phyloP scores from a whole-genome alignment of 371 early-diverging fungal species.

The Mortierella sp. region DNA sequence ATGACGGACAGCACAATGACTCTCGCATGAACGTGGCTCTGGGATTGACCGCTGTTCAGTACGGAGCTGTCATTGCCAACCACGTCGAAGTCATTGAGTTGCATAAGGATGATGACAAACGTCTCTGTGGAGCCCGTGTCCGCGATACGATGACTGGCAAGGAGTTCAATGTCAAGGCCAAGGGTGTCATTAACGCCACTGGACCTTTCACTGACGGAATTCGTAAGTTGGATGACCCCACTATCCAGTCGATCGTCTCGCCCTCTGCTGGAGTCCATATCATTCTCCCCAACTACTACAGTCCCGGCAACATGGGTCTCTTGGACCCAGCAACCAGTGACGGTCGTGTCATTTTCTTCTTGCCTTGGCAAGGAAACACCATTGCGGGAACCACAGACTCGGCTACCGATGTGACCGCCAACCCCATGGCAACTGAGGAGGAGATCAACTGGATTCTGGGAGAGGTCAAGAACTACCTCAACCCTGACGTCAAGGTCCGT shows the following conservation, averaged over 20 bases:
- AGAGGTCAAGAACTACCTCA: slow-evolving; percentile 94
- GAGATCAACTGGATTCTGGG: slow-evolving; percentile 98
- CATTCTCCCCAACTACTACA: slow-evolving; percentile 95
- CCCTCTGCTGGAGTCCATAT: slow-evolving; percentile 98
- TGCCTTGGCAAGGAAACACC: slow-evolving; percentile 98
- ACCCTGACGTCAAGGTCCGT: slow-evolving; percentile 91
- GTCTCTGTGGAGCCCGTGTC: slow-evolving; percentile 87
- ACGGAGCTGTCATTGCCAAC: slow-evolving; percentile 97
- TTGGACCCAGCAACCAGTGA: slow-evolving; percentile 98
- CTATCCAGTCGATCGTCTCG: slow-evolving; percentile 88
- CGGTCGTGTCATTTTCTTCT: slow-evolving; percentile 98
- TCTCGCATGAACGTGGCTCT: slow-evolving; percentile 98
- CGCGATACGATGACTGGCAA: slow-evolving; percentile 93
- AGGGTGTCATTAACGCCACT: slow-evolving; percentile 97
- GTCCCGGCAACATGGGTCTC: slow-evolving; percentile 97
- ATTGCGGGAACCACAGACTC: slow-evolving; percentile 99
- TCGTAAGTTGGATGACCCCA: slow-evolving; percentile 89
- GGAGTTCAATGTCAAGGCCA: slow-evolving; percentile 89
- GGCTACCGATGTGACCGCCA: slow-evolving; percentile 82
- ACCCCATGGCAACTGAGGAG: slow-evolving; percentile 92
- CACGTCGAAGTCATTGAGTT: slow-evolving; percentile 94
- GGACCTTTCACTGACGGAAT: slow-evolving; percentile 87
- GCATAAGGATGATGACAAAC: slow-evolving; percentile 79
- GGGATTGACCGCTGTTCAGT: slow-evolving; percentile 93
- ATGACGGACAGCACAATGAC: slow-evolving; percentile 99